Base-by-base conservation (phyloP, 1,284 basidiomycete species). In the Ustilago hordei region DNA sequence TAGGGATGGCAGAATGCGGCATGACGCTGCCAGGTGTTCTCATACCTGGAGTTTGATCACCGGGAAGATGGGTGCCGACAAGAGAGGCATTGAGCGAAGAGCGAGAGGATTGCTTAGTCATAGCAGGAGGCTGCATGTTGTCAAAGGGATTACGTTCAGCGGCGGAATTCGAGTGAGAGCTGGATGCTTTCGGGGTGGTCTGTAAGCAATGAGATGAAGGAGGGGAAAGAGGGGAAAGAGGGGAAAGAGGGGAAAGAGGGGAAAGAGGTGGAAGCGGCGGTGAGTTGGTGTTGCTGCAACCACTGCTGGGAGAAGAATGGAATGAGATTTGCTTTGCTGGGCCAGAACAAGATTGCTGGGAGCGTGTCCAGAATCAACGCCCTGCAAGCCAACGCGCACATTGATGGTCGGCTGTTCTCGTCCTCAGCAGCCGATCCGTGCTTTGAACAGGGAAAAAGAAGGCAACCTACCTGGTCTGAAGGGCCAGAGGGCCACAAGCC, bases 81-180 rank as follows among this genome's bases (percentile, higher is more conserved):
- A 79, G 60, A 36, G 69, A 65, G 8, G 78, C 65, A 60, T 65
- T 69, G 64, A 78, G 79, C 32, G 76, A 73, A 5, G 70, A 74
- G 17, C 64, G 65, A 38, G 70, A 67, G 4, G 67, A 60, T 47
- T 74, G 64, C 64, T 73, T 69, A 39, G 69, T 57, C 71, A 67
- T 67, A 17, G 62, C 56, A n/a, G 63, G 66, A n/a, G 64, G 63
- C 36, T 64, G 73, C 61, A 83, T 70, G 53, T 48, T 59, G 53
- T 84, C 82, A 60, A 84, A 84, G 4, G 82, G 82, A 53, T 84
- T 84, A 54, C 70, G 74, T 60, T 84, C 81, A 6, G 73, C 75
- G 11, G 72, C 75, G 13, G 73, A 68, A 59, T 74, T 76, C 23
- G 78, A 64, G 19, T 73, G 65, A 43, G 81, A 77, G 63, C 65